These are phyloP conservation scores for Lachancea mirantina DNA, from an alignment of 805 yeast genomes.

Conservation along the genomic window DNA sequence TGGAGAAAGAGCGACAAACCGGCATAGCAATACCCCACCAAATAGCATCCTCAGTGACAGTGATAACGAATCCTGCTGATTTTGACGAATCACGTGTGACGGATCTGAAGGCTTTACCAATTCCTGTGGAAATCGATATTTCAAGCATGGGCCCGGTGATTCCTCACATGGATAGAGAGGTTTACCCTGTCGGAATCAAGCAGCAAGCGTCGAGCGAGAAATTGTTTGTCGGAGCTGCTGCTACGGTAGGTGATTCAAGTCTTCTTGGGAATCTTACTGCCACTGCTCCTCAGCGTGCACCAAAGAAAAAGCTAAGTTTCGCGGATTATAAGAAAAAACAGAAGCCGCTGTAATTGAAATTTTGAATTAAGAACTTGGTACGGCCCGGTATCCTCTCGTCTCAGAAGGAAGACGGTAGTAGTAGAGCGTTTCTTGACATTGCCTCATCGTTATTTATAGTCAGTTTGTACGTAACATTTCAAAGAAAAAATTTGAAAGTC, in stretches of 20 bases:
- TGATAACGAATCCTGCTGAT: conserved; percentile 10
- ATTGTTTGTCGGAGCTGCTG: neutral
- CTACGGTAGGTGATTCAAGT: too few species aligned
- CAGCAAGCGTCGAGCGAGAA: neutral
- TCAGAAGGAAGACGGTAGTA: too few species aligned
- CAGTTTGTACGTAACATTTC: too few species aligned
- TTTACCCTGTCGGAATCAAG: neutral
- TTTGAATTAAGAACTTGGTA: too few species aligned
- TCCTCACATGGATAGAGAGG: neutral
- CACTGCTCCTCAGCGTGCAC: conserved; percentile 3
- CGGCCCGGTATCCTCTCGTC: too few species aligned
- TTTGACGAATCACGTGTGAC: conserved; percentile 22
- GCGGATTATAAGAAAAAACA: conserved; percentile 33
- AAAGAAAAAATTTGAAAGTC: too few species aligned
- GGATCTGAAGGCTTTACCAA: conserved; percentile 19
- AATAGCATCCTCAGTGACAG: conserved; percentile 1
- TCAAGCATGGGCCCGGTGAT: neutral
- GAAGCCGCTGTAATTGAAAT: conserved; percentile 13
- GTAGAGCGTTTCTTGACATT: too few species aligned
- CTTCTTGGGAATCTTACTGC: too few species aligned
- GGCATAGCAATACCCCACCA: neutral
- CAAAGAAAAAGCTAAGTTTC: conserved; percentile 31
- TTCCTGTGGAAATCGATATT: conserved; percentile 14
- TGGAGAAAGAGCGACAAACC: neutral
- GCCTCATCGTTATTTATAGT: too few species aligned